These are phyloP conservation scores for Coemansia sp. DNA, from an alignment of 192 early-diverging fungal species.

Conservation along the genomic window DNA sequence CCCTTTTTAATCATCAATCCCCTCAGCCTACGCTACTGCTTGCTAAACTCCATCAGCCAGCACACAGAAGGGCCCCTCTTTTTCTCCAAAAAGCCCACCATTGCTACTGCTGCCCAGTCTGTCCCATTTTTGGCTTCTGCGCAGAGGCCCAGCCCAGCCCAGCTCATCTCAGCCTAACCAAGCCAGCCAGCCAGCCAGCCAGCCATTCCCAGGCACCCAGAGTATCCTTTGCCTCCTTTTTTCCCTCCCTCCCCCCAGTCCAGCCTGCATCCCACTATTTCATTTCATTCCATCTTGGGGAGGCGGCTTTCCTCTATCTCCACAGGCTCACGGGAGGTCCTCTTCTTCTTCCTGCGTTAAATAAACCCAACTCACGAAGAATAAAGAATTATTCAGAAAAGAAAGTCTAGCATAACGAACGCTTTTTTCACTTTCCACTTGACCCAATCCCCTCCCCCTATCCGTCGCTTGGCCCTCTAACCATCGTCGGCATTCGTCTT, in stretches of 20 bases:
- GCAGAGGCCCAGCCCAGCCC: background rate
- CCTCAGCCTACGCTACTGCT: too few relatives aligned
- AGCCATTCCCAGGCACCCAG: conserved; percentile 2
- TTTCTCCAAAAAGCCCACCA: too few relatives aligned
- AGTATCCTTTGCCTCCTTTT: background rate
- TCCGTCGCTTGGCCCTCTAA: background rate
- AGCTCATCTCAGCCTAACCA: too few relatives aligned
- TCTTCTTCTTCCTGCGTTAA: background rate
- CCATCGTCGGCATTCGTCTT: background rate
- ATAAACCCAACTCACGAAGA: background rate
- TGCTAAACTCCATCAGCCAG: too few relatives aligned
- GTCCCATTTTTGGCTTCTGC: too few relatives aligned
- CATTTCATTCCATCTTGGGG: background rate
- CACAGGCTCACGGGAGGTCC: too few relatives aligned
- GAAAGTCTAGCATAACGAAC: conserved; percentile 1
- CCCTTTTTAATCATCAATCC: too few relatives aligned
- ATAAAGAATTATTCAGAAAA: background rate
- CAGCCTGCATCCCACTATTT: conserved; percentile 3
- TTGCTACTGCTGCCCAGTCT: too few relatives aligned
- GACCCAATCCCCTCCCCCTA: background rate
- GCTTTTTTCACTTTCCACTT: background rate
- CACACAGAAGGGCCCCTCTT: too few relatives aligned
- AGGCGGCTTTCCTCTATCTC: too few relatives aligned
- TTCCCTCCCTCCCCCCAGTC: background rate
- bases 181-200: background rate